Evolutionary conservation across 1,139 yeast genomes (phyloP), one percentile per base, ranked within the genome.

Genomic region (Casaregolazyma lundiana): DNA sequence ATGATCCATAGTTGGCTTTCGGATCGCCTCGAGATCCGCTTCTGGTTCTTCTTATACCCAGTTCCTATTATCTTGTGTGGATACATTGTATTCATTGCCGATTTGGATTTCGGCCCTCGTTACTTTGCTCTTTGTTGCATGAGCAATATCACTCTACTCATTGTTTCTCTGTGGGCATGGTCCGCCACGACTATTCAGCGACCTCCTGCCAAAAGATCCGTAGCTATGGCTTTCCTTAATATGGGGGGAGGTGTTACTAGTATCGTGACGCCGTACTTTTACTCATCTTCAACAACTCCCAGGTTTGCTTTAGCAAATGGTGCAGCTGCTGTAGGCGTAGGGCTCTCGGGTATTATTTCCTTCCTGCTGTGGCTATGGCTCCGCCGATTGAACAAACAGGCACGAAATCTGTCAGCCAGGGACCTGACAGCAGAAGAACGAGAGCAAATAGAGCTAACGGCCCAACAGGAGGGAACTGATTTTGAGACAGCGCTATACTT

Each of bases 131-230:
- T 43, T 11, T 43, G 42, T 24, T 38, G 24, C 7, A 43, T 43
- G 45, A 37, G 43, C 15, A 21, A 37, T 16, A 17, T 37, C 15
- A 36, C 45, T 11, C 32, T 43, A 2, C 32, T 43, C 9, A 43
- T 43, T 38, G 41, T 43, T 2, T 43, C 46, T 15, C 40, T 43
- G 16, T 43, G 46, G 46, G 35, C 45, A 4, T 43, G 45, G 45
- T 20, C 41, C n/a, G 45, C 45, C 15, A 43, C 42, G 11, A 37
- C 45, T 3, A 43, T 43, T 6, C 45, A 37, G 24, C 26, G 45
- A 13, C 45, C 45, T 15, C 43, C 45, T 15, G 45, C 45, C 26
- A 43, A 43, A 22, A 22, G 45, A 43, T 36, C 45, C 2, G 45
- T 43, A 13, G 45, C 45, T 15, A 37, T 43, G 36, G 45, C 43